Evolutionary conservation across 331 rosid species (phyloP), one percentile per base, ranked within the genome.

Genomic region (Malus hybrid): DNA sequence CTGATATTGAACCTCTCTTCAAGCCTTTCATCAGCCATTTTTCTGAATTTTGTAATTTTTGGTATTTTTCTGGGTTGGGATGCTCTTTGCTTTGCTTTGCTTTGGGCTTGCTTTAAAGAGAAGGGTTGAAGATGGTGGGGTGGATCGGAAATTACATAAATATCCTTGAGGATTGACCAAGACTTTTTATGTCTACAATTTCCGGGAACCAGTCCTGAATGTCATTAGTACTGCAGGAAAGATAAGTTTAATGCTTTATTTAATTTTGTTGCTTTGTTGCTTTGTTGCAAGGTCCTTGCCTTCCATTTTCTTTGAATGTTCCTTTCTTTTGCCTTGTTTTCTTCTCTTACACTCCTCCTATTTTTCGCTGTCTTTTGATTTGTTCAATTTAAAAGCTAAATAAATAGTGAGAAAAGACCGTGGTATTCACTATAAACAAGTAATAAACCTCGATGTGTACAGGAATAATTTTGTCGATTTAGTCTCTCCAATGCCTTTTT

Each of bases 1-100:
- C 74, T 84, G 61, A 84, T 53, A 32, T 72, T 79, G 36, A 73
- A 11, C 22, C 3, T 77, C 7, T 71, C 89, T 71, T 75, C 88
- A 3, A 91, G 60, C 5, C 19, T 81, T 3, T 48, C 66, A 66
- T 58, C 69, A 16, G 55, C 82, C 97, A 91, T 90, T 24, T 44
- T 18, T 72, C 70, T 67, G 58, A 68, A 15, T 24, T 61, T 24
- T 63, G 0, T n/a, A 7, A 50, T 15, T 62, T 28, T 14, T 46
- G 19, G 30, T 26, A 6, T 42, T 6, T 75, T 16, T 30, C 19
- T 28, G 71, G 8, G 9, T 39, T 48, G 6, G 33, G 72, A 46
- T 33, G 70, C 50, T 71, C 19, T 13, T 24, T 24, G 24, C 24
- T 24, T 24, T 24, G 24, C 24, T 24, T 29, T 5, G 22, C 10